These are phyloP conservation scores for Chlamydomonas applanata DNA, from an alignment of 139 green algal genomes.

Conservation along the genomic window DNA sequence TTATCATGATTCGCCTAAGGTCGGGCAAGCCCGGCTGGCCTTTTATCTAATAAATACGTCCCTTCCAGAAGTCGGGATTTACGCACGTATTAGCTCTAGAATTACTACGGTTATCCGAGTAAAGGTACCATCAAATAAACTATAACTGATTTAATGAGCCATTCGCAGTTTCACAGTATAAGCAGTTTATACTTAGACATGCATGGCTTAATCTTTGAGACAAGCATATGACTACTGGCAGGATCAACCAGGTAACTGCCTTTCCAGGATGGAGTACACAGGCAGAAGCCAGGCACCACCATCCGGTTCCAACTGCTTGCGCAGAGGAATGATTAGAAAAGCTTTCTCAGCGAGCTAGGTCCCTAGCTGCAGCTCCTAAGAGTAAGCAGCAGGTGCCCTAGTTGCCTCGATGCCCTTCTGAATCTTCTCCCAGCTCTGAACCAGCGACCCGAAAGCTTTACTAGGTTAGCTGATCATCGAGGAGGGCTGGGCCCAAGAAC, in stretches of 20 bases:
- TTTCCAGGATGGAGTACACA: constrained; percentile 19
- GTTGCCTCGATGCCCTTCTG: constrained; percentile 33
- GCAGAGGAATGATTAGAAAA: constrained; percentile 14
- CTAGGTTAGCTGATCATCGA: background rate
- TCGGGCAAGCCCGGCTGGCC: constrained; percentile 51
- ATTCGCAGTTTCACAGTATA: constrained; percentile 99
- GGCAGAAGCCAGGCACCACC: background rate
- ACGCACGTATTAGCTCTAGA: constrained; percentile 93
- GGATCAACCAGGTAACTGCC: constrained; percentile 93
- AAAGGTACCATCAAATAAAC: constrained; percentile 99
- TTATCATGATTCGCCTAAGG: constrained; percentile 87
- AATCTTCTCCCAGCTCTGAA: constrained; percentile 20
- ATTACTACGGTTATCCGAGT: constrained; percentile 86
- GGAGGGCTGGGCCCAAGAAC: background rate
- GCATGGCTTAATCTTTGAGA: constrained; percentile 99
- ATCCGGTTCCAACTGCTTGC: constrained; percentile 1
- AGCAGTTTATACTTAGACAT: constrained; percentile 99
- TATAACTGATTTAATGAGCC: constrained; percentile 99
- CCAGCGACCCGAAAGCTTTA: constrained; percentile 33
- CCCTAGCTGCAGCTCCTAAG: constrained; percentile 1
- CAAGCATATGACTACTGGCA: constrained; percentile 98
- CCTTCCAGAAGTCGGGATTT: constrained; percentile 88
- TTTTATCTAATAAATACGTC: constrained; percentile 95
- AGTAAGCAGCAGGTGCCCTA: background rate
- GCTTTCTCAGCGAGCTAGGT: background rate